These are phyloP conservation scores for Spergularia bocconei DNA, from an alignment of 148 eudicot species.

Conservation along the genomic window DNA sequence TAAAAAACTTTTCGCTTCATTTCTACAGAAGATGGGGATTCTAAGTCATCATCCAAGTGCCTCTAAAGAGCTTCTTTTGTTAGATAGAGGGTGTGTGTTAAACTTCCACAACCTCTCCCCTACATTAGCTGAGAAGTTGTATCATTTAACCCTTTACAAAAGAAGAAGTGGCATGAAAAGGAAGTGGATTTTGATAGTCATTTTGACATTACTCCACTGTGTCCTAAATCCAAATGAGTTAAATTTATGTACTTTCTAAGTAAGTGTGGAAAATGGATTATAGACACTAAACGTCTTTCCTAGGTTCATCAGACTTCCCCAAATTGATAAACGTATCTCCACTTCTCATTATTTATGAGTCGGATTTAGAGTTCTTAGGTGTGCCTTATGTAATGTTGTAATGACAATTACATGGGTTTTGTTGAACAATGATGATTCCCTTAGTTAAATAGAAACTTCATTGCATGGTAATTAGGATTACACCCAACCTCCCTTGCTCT, in stretches of 20 bases:
- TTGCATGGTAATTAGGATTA: too few species aligned
- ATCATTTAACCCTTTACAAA: too few species aligned
- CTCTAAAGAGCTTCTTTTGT: not conserved
- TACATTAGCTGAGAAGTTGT: not conserved
- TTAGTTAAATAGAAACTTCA: too few species aligned
- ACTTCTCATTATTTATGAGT: not conserved
- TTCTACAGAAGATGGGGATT: not conserved
- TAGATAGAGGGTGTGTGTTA: not conserved
- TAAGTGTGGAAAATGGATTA: too few species aligned
- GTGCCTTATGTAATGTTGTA: too few species aligned
- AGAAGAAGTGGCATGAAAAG: too few species aligned
- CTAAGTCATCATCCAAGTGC: not conserved
- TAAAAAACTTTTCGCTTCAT: too few species aligned
- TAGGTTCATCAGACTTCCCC: not conserved
- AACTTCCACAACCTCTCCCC: not conserved
- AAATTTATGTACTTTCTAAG: too few species aligned
- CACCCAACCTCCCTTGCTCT: too few species aligned
- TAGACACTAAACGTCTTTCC: not conserved
- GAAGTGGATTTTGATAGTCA: not conserved
- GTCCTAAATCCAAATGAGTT: not conserved
- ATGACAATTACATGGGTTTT: too few species aligned
- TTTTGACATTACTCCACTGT: not conserved
- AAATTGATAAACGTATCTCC: not conserved
- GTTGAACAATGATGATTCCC: too few species aligned
- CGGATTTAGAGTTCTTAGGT: conserved; percentile 3